Conservation (phyloP, 805 yeast species). For the Metschnikowia sp. region DNA sequence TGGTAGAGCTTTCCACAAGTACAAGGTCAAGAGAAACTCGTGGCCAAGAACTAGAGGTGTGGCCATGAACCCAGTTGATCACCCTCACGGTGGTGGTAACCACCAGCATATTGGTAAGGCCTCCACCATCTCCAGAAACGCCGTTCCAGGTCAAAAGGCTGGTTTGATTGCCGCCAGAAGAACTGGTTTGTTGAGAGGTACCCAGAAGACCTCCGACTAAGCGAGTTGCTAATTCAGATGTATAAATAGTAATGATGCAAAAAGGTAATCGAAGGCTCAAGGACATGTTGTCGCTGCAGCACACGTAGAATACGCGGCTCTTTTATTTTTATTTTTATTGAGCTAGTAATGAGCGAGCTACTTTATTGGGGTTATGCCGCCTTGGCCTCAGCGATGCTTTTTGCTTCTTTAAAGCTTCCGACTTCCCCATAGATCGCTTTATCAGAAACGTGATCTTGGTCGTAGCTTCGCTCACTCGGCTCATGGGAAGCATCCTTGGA, state of each 20-base stretch:
- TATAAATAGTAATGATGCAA: conserved; percentile 18
- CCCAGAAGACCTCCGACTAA: conserved; percentile 72
- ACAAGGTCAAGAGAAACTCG: conserved; percentile 98
- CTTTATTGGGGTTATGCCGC: background rate
- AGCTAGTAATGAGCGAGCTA: background rate
- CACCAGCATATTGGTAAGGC: conserved; percentile 99
- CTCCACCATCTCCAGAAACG: conserved; percentile 98
- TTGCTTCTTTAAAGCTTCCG: too few relatives aligned
- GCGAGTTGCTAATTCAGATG: conserved; percentile 16
- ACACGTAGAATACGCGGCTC: background rate
- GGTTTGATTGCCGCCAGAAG: conserved; percentile 99
- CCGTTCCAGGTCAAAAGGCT: conserved; percentile 99
- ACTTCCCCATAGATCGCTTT: conserved; percentile 1
- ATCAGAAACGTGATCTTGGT: conserved; percentile 4
- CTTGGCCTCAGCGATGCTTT: background rate
- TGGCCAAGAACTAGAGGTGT: conserved; percentile 99
- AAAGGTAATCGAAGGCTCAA: conserved; percentile 10
- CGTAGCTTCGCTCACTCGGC: conserved; percentile 1
- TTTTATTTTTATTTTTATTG: background rate
- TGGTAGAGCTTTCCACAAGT: conserved; percentile 99
- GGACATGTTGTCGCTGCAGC: background rate
- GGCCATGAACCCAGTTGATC: conserved; percentile 99
- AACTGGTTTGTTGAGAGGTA: conserved; percentile 99
- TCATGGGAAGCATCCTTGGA: conserved; percentile 2
- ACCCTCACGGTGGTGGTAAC: conserved; percentile 99